Evolutionary conservation across 768 basidiomycete species (phyloP).

Genomic region (Dioszegia crocea): DNA sequence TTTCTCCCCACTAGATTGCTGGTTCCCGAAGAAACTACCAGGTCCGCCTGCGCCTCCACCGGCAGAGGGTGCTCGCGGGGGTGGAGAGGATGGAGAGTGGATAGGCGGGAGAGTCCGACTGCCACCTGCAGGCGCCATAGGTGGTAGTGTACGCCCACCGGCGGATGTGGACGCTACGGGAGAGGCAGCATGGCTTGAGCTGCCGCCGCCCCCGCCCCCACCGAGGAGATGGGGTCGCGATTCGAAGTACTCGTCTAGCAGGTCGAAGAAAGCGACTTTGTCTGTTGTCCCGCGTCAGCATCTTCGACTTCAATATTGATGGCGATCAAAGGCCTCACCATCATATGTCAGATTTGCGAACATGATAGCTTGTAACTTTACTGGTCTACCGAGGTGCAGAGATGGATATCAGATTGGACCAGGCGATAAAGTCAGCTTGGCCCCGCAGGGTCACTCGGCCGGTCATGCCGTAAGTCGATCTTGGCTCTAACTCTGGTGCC

Average conservation of each 20-base stretch:
- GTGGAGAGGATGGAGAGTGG: conserved; percentile 5
- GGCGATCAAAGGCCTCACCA: conserved; percentile 15
- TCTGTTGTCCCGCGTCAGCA: neutral
- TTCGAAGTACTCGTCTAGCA: conserved; percentile 43
- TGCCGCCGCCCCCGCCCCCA: neutral
- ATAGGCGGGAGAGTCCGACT: conserved; percentile 11
- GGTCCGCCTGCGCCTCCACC: neutral
- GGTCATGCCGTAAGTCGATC: no score
- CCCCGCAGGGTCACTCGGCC: no score
- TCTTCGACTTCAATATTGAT: neutral
- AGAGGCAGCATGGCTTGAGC: neutral
- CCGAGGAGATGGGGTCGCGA: conserved; percentile 34
- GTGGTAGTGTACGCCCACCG: conserved; percentile 4
- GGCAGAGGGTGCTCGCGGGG: neutral
- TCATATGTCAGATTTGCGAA: conserved; percentile 39
- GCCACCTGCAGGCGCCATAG: conserved; percentile 7
- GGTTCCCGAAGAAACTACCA: neutral
- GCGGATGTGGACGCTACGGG: neutral
- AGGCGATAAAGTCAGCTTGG: no score
- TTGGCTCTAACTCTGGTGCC: no score
- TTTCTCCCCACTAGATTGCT: conserved; percentile 8
- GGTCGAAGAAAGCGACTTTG: conserved; percentile 37
- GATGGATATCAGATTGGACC: neutral
- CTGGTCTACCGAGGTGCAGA: neutral
- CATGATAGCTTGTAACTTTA: conserved; percentile 5